Conservation (phyloP, 805 yeast species). For the Yarrowia porcina region DNA sequence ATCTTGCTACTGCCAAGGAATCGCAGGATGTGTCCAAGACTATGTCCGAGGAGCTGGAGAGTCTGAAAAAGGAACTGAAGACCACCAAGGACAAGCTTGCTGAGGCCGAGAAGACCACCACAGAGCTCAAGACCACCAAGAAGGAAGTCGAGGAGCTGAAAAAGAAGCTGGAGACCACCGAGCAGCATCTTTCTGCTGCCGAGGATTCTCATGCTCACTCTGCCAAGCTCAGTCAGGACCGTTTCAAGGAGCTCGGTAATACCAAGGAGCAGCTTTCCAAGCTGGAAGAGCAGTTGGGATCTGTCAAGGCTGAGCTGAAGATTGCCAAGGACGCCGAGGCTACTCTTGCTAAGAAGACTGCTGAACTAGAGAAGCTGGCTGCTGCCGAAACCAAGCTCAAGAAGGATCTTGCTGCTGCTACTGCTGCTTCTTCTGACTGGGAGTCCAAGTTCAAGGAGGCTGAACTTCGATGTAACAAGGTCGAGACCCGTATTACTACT, state of each 20-base stretch:
- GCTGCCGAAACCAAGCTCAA: conserved; percentile 35
- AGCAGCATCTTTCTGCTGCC: conserved; percentile 9
- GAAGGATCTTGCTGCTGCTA: conserved; percentile 41
- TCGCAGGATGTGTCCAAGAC: conserved; percentile 26
- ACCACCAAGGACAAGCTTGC: conserved; percentile 35
- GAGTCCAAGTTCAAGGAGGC: conserved; percentile 35
- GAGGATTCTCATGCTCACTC: conserved; percentile 34
- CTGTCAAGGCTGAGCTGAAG: conserved; percentile 5
- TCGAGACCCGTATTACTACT: conserved; percentile 32
- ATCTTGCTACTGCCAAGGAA: conserved; percentile 26
- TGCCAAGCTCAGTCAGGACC: conserved; percentile 43
- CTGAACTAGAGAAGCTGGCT: conserved; percentile 28
- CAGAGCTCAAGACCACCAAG: conserved; percentile 40
- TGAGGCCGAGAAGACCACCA: background rate
- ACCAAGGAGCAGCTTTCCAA: conserved; percentile 28
- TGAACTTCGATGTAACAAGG: conserved; percentile 41
- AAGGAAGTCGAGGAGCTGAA: conserved; percentile 43
- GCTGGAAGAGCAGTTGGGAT: conserved; percentile 15
- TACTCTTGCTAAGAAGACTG: conserved; percentile 9
- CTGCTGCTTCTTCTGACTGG: conserved; percentile 39
- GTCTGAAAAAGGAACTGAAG: conserved; percentile 31
- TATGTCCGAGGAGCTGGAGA: conserved; percentile 26
- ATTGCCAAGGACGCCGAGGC: conserved; percentile 23
- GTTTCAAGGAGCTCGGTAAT: conserved; percentile 43
- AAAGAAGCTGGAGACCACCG: conserved; percentile 40